Base-by-base conservation (phyloP, 169 alveolate genomes). In the Eimeria acervulina region DNA sequence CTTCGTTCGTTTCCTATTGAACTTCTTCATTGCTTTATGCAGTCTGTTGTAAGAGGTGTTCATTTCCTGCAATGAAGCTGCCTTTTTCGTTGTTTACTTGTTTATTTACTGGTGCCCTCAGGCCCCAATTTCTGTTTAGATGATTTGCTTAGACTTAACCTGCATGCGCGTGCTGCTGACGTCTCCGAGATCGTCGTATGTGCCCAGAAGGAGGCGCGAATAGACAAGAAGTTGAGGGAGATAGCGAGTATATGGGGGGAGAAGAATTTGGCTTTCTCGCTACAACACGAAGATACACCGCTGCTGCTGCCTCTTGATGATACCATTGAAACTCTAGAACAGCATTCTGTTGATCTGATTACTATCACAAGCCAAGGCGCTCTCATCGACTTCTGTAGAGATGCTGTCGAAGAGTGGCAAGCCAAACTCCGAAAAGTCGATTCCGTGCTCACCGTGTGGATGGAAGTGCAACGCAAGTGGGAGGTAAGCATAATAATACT, bases 141-240 rank as follows among this genome's bases (percentile, higher is more conserved):
- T 93, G 99, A 98, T 89, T 97, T 99, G 90, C 97, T 99, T 90
- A 98, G 98, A 55, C 97, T 99, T 51, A 97, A 98, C 89, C 97
- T 99, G 91, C 98, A 98, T 97, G 98, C 97, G 84, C 98, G 96
- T 95, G 99, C 98, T 36, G 99, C 98, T 42, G 99, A 99, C 55
- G 99, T 99, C 1, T 98, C 98, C 47, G 99, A 99, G 94, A 98
- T 98, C 26, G 99, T 99, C n/a, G 99, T 98, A 94, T 98, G 98
- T 42, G 99, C 99, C 33, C 98, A 97, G 95, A 99, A 98, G 97
- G 99, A 99, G 96, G 99, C 99, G 90, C 98, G 98, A 95, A 99
- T 99, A 31, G 99, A 99, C 95, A 98, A 98, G 95, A 99, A 98
- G 97, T 97, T 98, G 61, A 97, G 96, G 47, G 98, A 98, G 74